Evolutionary conservation across 2,329 filamentous ascomycete species (phyloP), one percentile per base, ranked within the genome.

Genomic region (Scedosporium apiospermum): DNA sequence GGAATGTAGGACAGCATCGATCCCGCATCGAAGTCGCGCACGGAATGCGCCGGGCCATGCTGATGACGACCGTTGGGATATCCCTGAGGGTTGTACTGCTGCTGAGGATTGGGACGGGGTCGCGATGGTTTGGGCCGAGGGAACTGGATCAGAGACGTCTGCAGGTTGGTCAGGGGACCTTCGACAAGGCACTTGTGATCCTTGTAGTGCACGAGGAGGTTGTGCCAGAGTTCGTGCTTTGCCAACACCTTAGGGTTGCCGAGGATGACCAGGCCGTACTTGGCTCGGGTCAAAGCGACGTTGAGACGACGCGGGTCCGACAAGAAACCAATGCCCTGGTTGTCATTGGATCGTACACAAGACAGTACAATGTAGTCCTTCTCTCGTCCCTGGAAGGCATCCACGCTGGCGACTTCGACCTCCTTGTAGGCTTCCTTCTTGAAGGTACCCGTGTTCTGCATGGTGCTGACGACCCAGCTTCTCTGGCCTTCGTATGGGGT

Each of bases 361-460:
- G 95, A 98, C 38, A 99, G 81, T 46, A 99, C 93, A 70, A 99
- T 99, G 71, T 96, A 99, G 72, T 99, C 95, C 78, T 99, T 99
- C 77, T 99, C 95, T 80, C 95, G 89, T 61, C 95, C 95, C 73
- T 99, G 95, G 83, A 99, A 99, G 21, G 95, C 95, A 79, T 99
- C 95, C 44, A 99, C 95, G 0, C 93, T 98, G 4, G 95, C 95
- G 49, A 99, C 95, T 74, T 99, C 95, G 26, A 99, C 93, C 71
- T 98, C 93, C 77, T 98, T 98, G 81, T 99, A 99, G 69, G 89
- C 86, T 73, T 99, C 95, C 78, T 99, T 99, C 80, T 96, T 97
- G 81, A 96, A 97, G 0, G 91, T 96, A 61, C 95, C 95, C 12
- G 90, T 95, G 66, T 93, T 92, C 76, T 99, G 95, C 93, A 99